Evolutionary conservation across 805 yeast species (phyloP).

Genomic region (Candida peoriensis): DNA sequence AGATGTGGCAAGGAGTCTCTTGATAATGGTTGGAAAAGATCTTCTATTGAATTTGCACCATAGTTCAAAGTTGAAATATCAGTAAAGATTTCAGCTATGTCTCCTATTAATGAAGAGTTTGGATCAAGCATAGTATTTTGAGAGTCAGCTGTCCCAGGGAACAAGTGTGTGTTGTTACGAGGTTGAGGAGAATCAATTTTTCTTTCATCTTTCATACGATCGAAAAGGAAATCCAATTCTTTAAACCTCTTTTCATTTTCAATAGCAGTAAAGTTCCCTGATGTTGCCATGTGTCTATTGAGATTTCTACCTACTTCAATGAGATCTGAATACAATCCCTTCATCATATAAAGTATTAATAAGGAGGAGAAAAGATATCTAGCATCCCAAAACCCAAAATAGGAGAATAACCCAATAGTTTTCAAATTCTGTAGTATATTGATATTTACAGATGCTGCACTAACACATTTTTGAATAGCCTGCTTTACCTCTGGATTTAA

Average conservation of each 20-base stretch:
- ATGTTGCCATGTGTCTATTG: conserved; percentile 23
- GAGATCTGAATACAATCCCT: conserved; percentile 18
- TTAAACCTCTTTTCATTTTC: conserved; percentile 25
- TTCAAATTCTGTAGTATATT: conserved; percentile 25
- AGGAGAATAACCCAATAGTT: conserved; percentile 26
- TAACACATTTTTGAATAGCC: conserved; percentile 27
- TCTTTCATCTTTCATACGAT: conserved; percentile 10
- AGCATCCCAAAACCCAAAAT: conserved; percentile 37
- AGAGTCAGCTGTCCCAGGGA: not conserved
- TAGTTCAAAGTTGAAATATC: conserved; percentile 7
- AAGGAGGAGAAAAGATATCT: conserved; percentile 33
- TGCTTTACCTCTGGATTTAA: conserved; percentile 21
- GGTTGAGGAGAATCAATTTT: not conserved
- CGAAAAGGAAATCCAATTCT: conserved; percentile 21
- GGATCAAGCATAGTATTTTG: conserved; percentile 11
- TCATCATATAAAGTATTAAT: conserved; percentile 26
- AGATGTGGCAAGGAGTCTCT: too few species aligned
- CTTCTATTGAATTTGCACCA: conserved; percentile 5
- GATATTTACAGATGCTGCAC: conserved; percentile 29
- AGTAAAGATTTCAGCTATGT: conserved; percentile 18
- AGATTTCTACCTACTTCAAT: conserved; percentile 19
- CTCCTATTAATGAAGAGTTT: conserved; percentile 15
- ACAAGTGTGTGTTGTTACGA: not conserved
- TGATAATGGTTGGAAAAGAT: conserved; percentile 16
- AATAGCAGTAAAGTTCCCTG: conserved; percentile 28